Conservation (phyloP, 306 rosid species). For the Prunus salicina region DNA sequence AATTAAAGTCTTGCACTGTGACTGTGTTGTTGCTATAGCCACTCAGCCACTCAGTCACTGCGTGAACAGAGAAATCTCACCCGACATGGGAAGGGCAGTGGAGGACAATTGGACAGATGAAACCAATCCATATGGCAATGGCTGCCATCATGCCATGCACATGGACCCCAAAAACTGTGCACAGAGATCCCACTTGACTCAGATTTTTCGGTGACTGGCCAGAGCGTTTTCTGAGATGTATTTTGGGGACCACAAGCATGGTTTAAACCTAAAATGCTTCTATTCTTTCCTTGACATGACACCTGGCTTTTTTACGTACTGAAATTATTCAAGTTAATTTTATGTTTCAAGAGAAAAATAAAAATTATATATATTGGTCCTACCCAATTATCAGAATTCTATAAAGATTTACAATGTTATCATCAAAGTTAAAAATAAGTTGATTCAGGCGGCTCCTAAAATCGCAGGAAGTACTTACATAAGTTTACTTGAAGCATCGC, state of each 20-base stretch:
- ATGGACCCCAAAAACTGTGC: constrained; percentile 1
- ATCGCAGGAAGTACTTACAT: too few relatives aligned
- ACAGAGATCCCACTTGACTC: constrained; percentile 15
- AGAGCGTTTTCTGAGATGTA: constrained; percentile 9
- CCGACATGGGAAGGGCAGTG: constrained; percentile 6
- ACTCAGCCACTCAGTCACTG: too few relatives aligned
- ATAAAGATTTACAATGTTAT: background rate
- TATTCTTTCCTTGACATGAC: constrained; percentile 33
- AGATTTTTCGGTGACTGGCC: constrained; percentile 9
- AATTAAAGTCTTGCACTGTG: background rate
- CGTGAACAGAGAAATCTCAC: background rate
- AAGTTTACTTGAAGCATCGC: too few relatives aligned
- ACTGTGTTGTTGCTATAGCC: too few relatives aligned
- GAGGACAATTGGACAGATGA: background rate
- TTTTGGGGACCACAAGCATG: constrained; percentile 37
- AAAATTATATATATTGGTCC: background rate
- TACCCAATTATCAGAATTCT: background rate
- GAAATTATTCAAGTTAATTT: background rate
- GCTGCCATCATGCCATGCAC: background rate
- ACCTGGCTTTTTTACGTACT: constrained; percentile 9
- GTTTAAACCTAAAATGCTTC: constrained; percentile 38
- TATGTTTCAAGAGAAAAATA: background rate
- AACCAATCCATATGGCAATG: background rate
- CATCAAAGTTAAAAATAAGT: background rate
- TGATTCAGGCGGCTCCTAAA: background rate